Conservation (phyloP, 768 basidiomycete species). For the Pleurotus eryngii region DNA sequence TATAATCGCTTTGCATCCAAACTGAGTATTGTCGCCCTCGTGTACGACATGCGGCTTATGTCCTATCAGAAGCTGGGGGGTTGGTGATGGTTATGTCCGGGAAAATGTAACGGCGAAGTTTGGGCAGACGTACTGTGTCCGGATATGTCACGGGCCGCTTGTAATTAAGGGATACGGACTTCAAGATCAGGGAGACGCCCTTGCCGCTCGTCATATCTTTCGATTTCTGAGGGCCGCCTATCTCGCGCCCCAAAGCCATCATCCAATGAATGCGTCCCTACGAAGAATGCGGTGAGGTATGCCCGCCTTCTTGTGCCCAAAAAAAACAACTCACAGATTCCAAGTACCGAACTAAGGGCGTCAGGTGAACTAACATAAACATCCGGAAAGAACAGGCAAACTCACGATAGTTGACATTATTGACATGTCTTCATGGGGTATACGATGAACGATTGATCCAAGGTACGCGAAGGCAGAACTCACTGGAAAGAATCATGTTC, state of each 20-base stretch:
- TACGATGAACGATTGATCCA: neutral
- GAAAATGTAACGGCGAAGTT: neutral
- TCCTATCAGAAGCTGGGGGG: slow-evolving; percentile 56
- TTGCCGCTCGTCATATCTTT: slow-evolving; percentile 57
- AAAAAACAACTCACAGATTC: slow-evolving; percentile 50
- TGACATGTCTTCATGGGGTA: slow-evolving; percentile 56
- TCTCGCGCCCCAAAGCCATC: slow-evolving; percentile 46
- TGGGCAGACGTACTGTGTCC: slow-evolving; percentile 57
- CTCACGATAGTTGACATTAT: slow-evolving; percentile 72
- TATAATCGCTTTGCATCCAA: slow-evolving; percentile 50
- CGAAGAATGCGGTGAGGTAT: neutral
- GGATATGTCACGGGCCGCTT: slow-evolving; percentile 72
- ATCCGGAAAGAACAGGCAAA: slow-evolving; percentile 3
- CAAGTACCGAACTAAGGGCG: slow-evolving; percentile 56
- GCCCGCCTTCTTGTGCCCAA: too few species aligned
- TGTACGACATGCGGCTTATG: slow-evolving; percentile 45
- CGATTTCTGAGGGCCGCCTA: slow-evolving; percentile 56
- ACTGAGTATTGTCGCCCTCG: slow-evolving; percentile 28
- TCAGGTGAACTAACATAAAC: slow-evolving; percentile 1
- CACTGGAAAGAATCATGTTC: slow-evolving; percentile 79
- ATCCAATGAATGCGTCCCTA: slow-evolving; percentile 74
- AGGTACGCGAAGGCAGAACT: slow-evolving; percentile 20
- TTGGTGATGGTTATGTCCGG: neutral
- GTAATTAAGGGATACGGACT: slow-evolving; percentile 65
- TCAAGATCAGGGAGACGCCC: slow-evolving; percentile 73